Base-by-base conservation (phyloP, 257 asterid species). In the Osmanthus fragrans region DNA sequence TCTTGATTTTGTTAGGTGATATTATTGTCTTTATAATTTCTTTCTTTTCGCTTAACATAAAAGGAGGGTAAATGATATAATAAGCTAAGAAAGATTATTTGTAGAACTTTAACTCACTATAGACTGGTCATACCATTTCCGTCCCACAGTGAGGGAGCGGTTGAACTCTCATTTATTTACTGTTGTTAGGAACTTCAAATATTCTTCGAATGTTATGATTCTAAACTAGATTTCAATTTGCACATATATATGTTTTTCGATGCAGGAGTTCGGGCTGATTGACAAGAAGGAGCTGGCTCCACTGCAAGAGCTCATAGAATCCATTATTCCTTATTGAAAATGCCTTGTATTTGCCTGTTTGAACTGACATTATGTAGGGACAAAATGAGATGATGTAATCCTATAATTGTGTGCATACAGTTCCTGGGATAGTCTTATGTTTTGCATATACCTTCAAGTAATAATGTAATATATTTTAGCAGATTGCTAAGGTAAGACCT, bases 231-330 rank as follows among this genome's bases (percentile, higher is more conserved):
- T 40, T 40, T 2, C 47, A 40, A 40, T 10, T 40, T 40, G 16
- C 10, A 40, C 10, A 40, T 10, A 40, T 40, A 40, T 40, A 40
- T 40, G 47, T 40, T 40, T 40, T 40, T 11, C 16, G 16, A 34
- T 84, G 91, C 90, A 93, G 98, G 98, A 93, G 83, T 93, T 93
- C 75, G 82, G 83, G 71, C 90, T 93, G 90, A 91, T 92, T 29
- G 97, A 90, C 86, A 93, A 88, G 90, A 89, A 87, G 92, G 98
- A 93, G 81, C 90, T 93, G 71, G 96, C 98, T 78, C 98, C 97
- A 12, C 91, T 93, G 51, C 92, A 91, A 76, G 97, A 93, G 83
- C 92, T 91, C 77, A 87, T 93, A 71, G 94, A 93, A 77, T 87
- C 96, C 69, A 88, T 93, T 42, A 90, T 91, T 74, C 96, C 96